A percentile compares a stretch with the other conserved stretches of the same genome.
Evolutionary conservation across 257 asterid species (phyloP).

Genomic region (Fraxinus cuspidata): DNA sequence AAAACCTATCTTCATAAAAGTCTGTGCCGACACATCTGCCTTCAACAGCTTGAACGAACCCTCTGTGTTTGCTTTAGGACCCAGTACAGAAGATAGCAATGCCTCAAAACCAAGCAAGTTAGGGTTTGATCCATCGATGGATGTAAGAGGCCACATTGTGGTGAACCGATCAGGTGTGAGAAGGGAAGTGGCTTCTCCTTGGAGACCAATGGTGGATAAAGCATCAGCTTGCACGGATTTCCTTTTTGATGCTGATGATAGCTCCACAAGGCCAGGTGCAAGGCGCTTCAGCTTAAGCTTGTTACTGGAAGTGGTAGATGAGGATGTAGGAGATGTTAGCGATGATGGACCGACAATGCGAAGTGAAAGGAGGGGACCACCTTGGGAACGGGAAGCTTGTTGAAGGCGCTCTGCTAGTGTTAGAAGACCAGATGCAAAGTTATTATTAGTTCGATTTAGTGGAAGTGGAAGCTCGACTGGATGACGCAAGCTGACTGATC

Average conservation of each 20-base stretch:
- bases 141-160: slow-evolving; percentile 78
- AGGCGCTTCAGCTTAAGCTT: slow-evolving; percentile 90
- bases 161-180: slow-evolving; percentile 51
- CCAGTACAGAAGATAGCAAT: slow-evolving; percentile 73
- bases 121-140: slow-evolving; percentile 68
- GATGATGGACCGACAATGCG: slow-evolving; percentile 95
- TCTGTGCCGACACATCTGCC: slow-evolving; percentile 89
- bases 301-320: slow-evolving; percentile 57
- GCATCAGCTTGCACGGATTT: slow-evolving; percentile 36
- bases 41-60: slow-evolving; percentile 84
- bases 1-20: slow-evolving; percentile 82
- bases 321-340: slow-evolving; percentile 68
- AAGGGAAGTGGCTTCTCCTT: slow-evolving; percentile 71
- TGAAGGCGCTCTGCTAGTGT: slow-evolving; percentile 77
- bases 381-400: slow-evolving; percentile 52
- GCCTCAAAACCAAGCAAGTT: slow-evolving; percentile 82
- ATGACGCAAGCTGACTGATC: slow-evolving; percentile 90
- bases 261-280: slow-evolving; percentile 95
- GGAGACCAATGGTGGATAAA: slow-evolving; percentile 54
- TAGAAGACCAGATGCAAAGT: slow-evolving; percentile 80
- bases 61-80: slow-evolving; percentile 58
- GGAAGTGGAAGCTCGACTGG: slow-evolving; percentile 91
- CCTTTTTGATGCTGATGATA: slow-evolving; percentile 72
- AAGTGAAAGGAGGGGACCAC: slow-evolving; percentile 65
- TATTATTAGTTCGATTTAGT: slow-evolving; percentile 54